A percentile compares a stretch with the other conserved stretches of the same genome.
Evolutionary conservation across 2,329 filamentous ascomycete genomes (phyloP).

Genomic region (Phoma herbarum): DNA sequence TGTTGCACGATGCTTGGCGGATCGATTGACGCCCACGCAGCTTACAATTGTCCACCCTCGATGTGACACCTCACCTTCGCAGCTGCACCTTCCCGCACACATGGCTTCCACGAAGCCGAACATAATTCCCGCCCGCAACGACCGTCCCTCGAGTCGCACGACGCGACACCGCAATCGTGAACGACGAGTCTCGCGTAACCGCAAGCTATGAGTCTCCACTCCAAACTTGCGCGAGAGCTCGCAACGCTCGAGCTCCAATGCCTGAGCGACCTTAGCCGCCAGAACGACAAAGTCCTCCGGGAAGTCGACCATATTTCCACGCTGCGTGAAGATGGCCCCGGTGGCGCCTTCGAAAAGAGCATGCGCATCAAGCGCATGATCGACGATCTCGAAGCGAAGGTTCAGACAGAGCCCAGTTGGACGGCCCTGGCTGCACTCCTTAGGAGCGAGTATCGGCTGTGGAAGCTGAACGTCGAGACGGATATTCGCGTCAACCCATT

Average conservation of each 20-base stretch:
- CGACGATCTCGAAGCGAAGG: slow-evolving; percentile 38
- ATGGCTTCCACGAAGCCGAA: slow-evolving; percentile 31
- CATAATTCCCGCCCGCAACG: slow-evolving; percentile 18
- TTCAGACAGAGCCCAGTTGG: slow-evolving; percentile 30
- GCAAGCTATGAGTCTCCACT: slow-evolving; percentile 40
- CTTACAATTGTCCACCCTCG: slow-evolving; percentile 14
- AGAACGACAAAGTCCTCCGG: slow-evolving; percentile 25
- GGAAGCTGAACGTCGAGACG: slow-evolving; percentile 39
- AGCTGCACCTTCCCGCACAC: slow-evolving; percentile 23
- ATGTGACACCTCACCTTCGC: slow-evolving; percentile 24
- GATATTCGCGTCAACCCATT: slow-evolving; percentile 50
- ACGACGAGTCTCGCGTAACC: slow-evolving; percentile 41
- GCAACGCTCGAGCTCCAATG: slow-evolving; percentile 33
- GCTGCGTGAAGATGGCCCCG: slow-evolving; percentile 14
- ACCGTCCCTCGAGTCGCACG: slow-evolving; percentile 26
- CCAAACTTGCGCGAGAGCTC: slow-evolving; percentile 37
- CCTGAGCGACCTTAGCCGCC: slow-evolving; percentile 33
- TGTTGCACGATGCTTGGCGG: not conserved
- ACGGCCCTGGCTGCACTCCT: slow-evolving; percentile 39
- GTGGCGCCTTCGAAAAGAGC: slow-evolving; percentile 39
- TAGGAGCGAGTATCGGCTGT: slow-evolving; percentile 51
- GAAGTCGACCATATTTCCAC: slow-evolving; percentile 20
- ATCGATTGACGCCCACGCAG: not conserved
- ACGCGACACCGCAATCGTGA: slow-evolving; percentile 29
- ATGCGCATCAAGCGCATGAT: slow-evolving; percentile 46